A percentile compares a stretch with the other conserved stretches of the same genome.
phyloP scores from a whole-genome alignment of 805 yeast species.

The Schwanniomyces sp. region DNA sequence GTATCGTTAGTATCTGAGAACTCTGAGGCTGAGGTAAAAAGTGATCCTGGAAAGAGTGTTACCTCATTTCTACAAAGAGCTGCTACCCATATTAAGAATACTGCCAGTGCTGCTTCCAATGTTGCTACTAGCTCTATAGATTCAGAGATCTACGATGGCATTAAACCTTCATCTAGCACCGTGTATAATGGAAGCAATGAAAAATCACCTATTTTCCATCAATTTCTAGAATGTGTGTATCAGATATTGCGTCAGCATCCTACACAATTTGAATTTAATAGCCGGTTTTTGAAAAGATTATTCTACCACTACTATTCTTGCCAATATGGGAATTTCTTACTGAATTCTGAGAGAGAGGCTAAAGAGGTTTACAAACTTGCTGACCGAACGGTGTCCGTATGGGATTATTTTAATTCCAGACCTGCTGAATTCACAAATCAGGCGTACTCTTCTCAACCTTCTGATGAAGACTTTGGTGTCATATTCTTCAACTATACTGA shows the following conservation, averaged over 20 bases:
- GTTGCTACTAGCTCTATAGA: slow-evolving; percentile 10
- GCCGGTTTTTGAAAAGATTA: slow-evolving; percentile 78
- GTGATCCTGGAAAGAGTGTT: slow-evolving; percentile 21
- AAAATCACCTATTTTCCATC: slow-evolving; percentile 87
- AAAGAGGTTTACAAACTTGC: slow-evolving; percentile 34
- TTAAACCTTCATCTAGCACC: slow-evolving; percentile 28
- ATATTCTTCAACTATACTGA: slow-evolving; percentile 61
- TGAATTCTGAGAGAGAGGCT: slow-evolving; percentile 67
- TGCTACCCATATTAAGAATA: slow-evolving; percentile 39
- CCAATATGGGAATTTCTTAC: slow-evolving; percentile 89
- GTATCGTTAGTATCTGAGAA: slow-evolving; percentile 6
- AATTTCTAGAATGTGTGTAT: slow-evolving; percentile 85
- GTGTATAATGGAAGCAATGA: slow-evolving; percentile 39
- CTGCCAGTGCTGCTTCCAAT: slow-evolving; percentile 26
- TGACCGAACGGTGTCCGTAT: slow-evolving; percentile 68
- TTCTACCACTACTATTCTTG: slow-evolving; percentile 89
- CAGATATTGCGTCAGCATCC: slow-evolving; percentile 77
- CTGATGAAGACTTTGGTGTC: slow-evolving; percentile 30
- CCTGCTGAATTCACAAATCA: slow-evolving; percentile 64
- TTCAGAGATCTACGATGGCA: slow-evolving; percentile 21
- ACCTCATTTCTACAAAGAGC: slow-evolving; percentile 41
- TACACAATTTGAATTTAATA: slow-evolving; percentile 77
- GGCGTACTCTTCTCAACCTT: slow-evolving; percentile 27
- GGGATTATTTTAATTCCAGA: slow-evolving; percentile 91
- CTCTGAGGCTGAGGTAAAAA: slow-evolving; percentile 5